Evolutionary conservation across 1,284 basidiomycete species (phyloP).

Genomic region (Flammula alnicola): DNA sequence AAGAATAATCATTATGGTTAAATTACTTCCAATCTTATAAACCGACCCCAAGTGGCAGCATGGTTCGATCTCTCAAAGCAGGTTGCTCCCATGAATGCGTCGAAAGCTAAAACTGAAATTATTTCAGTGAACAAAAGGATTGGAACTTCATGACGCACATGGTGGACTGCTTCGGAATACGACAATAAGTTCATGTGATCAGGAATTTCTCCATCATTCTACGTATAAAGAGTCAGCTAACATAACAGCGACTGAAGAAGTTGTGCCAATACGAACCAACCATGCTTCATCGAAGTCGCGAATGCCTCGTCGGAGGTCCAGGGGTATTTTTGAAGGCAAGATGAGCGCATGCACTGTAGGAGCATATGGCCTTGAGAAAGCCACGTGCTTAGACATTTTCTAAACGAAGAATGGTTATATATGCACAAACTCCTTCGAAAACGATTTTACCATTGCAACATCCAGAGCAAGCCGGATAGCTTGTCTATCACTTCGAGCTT

Average conservation of each 20-base stretch:
- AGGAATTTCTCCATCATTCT: conserved; percentile 66
- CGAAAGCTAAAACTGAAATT: conserved; percentile 38
- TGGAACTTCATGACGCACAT: conserved; percentile 47
- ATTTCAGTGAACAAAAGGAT: conserved; percentile 9
- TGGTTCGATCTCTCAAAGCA: conserved; percentile 45
- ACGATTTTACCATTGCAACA: conserved; percentile 55
- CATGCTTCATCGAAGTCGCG: conserved; percentile 66
- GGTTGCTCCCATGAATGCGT: conserved; percentile 43
- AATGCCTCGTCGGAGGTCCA: conserved; percentile 67
- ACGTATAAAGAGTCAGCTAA: too few species aligned
- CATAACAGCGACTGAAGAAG: too few species aligned
- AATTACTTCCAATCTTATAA: too few species aligned
- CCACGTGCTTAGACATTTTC: conserved; percentile 56
- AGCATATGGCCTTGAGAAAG: conserved; percentile 60
- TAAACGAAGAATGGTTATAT: too few species aligned
- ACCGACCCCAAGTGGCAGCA: conserved; percentile 60
- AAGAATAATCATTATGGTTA: too few species aligned
- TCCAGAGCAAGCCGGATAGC: conserved; percentile 66
- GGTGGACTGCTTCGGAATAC: conserved; percentile 54
- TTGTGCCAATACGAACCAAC: conserved; percentile 52
- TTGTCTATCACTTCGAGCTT: conserved; percentile 59
- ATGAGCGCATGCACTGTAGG: conserved; percentile 75
- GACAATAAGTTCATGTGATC: conserved; percentile 83
- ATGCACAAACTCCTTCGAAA: neutral
- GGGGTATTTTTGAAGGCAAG: conserved; percentile 71